phyloP scores from a whole-genome alignment of 169 alveolate species.

The Plasmodium gonderi region DNA sequence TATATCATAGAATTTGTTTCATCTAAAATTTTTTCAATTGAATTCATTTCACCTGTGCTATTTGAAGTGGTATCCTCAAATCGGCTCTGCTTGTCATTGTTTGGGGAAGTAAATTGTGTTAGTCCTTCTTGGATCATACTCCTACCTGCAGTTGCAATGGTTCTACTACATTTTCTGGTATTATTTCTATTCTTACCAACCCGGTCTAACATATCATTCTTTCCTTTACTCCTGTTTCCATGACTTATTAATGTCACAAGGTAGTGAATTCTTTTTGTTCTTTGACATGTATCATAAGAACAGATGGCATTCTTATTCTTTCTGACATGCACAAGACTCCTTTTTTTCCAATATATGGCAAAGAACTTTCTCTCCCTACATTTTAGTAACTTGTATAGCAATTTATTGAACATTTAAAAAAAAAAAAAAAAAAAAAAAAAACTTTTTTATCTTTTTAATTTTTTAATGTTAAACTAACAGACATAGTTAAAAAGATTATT shows the following conservation, averaged over 20 bases:
- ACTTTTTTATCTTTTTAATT: background rate
- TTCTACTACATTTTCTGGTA: constrained; percentile 7
- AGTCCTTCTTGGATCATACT: background rate
- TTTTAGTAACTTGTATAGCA: background rate
- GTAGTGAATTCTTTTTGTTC: background rate
- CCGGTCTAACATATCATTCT: background rate
- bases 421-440: background rate
- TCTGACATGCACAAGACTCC: background rate
- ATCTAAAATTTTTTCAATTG: constrained; percentile 55
- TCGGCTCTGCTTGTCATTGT: background rate
- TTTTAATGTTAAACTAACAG: background rate
- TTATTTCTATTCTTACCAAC: background rate
- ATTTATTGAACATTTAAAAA: constrained; percentile 41
- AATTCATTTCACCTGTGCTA: constrained; percentile 6
- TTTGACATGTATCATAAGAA: background rate
- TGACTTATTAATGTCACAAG: background rate
- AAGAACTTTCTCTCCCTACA: constrained; percentile 18
- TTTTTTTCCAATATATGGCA: background rate
- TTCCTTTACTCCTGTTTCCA: background rate
- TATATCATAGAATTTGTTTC: constrained; percentile 75
- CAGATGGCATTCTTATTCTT: background rate
- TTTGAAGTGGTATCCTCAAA: background rate
- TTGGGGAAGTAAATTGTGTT: background rate
- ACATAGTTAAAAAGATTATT: background rate
- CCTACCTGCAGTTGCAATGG: constrained; percentile 4